phyloP scores from a whole-genome alignment of 768 basidiomycete species.

The Boletus vermiculosoides region DNA sequence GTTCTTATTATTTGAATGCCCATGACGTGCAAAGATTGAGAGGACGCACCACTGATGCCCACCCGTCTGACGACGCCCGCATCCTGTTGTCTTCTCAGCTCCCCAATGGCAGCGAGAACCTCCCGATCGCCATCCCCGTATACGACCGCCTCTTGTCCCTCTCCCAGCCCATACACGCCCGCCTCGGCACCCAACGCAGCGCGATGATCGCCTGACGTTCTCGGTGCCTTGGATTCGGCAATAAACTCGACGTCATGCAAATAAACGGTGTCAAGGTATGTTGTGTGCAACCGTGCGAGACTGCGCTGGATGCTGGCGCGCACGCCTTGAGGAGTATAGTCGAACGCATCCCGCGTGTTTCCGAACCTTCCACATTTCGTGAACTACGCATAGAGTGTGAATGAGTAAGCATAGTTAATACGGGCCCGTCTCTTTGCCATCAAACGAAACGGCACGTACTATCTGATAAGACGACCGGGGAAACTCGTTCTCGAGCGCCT shows the following conservation, averaged over 20 bases:
- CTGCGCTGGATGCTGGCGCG: slow-evolving; percentile 66
- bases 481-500: slow-evolving; percentile 61
- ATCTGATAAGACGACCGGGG: slow-evolving; percentile 77
- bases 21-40: neutral
- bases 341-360: slow-evolving; percentile 48
- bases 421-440: too few species aligned
- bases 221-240: slow-evolving; percentile 48
- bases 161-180: slow-evolving; percentile 61
- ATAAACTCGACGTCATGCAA: slow-evolving; percentile 86
- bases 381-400: slow-evolving; percentile 45
- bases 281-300: slow-evolving; percentile 65
- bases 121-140: slow-evolving; percentile 70
- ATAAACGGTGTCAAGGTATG: slow-evolving; percentile 78
- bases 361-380: slow-evolving; percentile 87
- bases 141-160: slow-evolving; percentile 54
- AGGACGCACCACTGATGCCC: slow-evolving; percentile 69
- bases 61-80: slow-evolving; percentile 72
- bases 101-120: slow-evolving; percentile 64
- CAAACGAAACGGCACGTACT: slow-evolving; percentile 36
- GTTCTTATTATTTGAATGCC: neutral
- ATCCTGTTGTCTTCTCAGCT: slow-evolving; percentile 64
- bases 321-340: slow-evolving; percentile 69
- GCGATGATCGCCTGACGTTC: slow-evolving; percentile 53
- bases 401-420: neutral
- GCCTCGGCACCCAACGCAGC: slow-evolving; percentile 53